These are phyloP conservation scores for Moesziomyces globuligerus DNA, from an alignment of 1,284 basidiomycete species.

Conservation along the genomic window DNA sequence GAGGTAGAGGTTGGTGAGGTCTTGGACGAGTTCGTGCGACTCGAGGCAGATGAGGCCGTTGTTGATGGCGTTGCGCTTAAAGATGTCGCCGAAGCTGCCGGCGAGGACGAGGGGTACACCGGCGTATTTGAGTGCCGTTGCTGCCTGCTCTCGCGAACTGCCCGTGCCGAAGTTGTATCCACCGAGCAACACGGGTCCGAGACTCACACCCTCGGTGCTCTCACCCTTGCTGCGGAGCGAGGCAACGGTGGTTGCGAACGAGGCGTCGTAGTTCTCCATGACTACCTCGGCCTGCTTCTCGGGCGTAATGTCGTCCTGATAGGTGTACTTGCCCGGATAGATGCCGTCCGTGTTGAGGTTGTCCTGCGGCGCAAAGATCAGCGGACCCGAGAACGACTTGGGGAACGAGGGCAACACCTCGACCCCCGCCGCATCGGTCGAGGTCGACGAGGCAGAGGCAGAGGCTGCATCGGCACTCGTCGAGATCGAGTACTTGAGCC, in stretches of 20 bases:
- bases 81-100: conserved; percentile 98
- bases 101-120: conserved; percentile 93
- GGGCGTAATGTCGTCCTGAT: conserved; percentile 98
- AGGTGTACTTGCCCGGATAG: conserved; percentile 99
- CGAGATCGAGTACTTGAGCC: conserved; percentile 69
- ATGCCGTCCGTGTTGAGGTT: conserved; percentile 98
- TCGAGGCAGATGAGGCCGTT: conserved; percentile 97
- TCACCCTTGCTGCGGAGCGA: conserved; percentile 69
- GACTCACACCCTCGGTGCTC: neutral
- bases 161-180: conserved; percentile 99
- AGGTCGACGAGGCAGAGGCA: conserved; percentile 37
- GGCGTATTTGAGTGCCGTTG: conserved; percentile 93
- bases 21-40: conserved; percentile 85
- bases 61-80: conserved; percentile 99
- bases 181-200: conserved; percentile 82
- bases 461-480: conserved; percentile 59
- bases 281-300: conserved; percentile 94
- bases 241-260: conserved; percentile 81
- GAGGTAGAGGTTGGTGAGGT: conserved; percentile 78
- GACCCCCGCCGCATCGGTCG: conserved; percentile 43
- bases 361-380: conserved; percentile 94
- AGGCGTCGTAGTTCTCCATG: conserved; percentile 93
- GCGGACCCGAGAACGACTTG: conserved; percentile 79
- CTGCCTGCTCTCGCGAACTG: conserved; percentile 97
- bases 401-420: conserved; percentile 73